These are phyloP conservation scores for Metarhizium robertsii DNA, from an alignment of 2,329 filamentous ascomycete genomes.

Conservation along the genomic window DNA sequence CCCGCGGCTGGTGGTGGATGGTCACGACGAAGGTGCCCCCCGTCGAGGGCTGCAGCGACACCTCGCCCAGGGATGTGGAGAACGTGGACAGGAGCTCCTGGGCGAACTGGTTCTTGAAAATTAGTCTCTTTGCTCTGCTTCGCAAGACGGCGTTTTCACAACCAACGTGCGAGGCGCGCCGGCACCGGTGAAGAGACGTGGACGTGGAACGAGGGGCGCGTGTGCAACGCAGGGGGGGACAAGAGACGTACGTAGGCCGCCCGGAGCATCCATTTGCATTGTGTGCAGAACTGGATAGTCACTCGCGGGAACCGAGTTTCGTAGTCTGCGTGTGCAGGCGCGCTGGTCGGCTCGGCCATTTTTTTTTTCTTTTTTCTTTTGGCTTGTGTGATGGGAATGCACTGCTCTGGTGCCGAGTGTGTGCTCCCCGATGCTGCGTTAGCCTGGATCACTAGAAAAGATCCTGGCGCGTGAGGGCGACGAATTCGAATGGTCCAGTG, in stretches of 20 bases:
- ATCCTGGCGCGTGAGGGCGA: no score
- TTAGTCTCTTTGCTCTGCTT: no score
- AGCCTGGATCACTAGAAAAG: no score
- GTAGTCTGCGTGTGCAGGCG: background rate
- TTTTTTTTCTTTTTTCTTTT: background rate
- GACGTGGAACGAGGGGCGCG: no score
- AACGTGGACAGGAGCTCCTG: slow-evolving; percentile 96
- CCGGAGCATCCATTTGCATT: slow-evolving; percentile 86
- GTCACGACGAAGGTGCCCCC: slow-evolving; percentile 76
- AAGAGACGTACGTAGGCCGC: slow-evolving; percentile 64
- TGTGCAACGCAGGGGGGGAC: no score
- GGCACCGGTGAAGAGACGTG: no score
- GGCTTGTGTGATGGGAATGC: background rate
- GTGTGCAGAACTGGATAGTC: slow-evolving; percentile 86
- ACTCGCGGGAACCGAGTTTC: slow-evolving; percentile 49
- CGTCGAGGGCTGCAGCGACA: slow-evolving; percentile 75
- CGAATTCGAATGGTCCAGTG: no score
- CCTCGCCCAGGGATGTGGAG: slow-evolving; percentile 70
- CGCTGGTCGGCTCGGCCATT: background rate
- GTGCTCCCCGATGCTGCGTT: no score
- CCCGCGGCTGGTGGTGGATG: slow-evolving; percentile 29
- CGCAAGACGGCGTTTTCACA: no score
- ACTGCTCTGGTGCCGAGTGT: background rate
- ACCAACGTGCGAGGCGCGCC: background rate
- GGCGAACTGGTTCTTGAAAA: slow-evolving; percentile 54